These are phyloP conservation scores for Violaceomyces palustris DNA, from an alignment of 1,284 basidiomycete species.

Conservation along the genomic window DNA sequence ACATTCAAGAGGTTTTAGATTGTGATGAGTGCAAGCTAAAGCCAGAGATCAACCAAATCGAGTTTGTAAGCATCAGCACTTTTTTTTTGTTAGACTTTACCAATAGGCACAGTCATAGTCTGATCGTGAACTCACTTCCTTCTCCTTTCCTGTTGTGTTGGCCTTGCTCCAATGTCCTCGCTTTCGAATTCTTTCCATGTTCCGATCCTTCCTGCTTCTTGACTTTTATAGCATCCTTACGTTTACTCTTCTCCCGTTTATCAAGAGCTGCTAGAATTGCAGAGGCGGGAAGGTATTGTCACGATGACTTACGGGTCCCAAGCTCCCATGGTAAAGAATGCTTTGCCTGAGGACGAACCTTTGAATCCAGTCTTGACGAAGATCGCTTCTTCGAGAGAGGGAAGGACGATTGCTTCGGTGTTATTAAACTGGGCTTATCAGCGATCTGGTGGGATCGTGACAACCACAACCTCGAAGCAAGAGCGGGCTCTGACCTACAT, in stretches of 20 bases:
- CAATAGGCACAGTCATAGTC: too few relatives aligned
- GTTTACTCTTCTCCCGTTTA: constrained; percentile 20
- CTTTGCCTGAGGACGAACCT: constrained; percentile 12
- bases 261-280: constrained; percentile 18
- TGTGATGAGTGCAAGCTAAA: constrained; percentile 19
- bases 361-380: constrained; percentile 18
- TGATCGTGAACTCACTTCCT: too few relatives aligned
- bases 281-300: constrained; percentile 28
- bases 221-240: constrained; percentile 17
- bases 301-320: constrained; percentile 33
- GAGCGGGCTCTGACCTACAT: constrained; percentile 24
- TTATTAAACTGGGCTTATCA: constrained; percentile 32
- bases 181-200: neutral
- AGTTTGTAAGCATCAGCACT: constrained; percentile 31
- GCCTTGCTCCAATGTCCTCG: too few relatives aligned
- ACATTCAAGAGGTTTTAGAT: constrained; percentile 34
- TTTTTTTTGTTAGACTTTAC: too few relatives aligned
- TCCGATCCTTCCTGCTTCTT: neutral
- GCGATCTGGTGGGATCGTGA: constrained; percentile 30
- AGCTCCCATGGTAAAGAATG: constrained; percentile 25
- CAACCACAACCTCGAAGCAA: constrained; percentile 29
- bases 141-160: too few relatives aligned
- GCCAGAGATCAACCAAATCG: constrained; percentile 42
- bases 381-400: constrained; percentile 18
- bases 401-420: constrained; percentile 18